A percentile compares a stretch with the other conserved stretches of the same genome.
Evolutionary conservation across 2,329 filamentous ascomycete species (phyloP).

Genomic region (Cytospora chrysosperma): DNA sequence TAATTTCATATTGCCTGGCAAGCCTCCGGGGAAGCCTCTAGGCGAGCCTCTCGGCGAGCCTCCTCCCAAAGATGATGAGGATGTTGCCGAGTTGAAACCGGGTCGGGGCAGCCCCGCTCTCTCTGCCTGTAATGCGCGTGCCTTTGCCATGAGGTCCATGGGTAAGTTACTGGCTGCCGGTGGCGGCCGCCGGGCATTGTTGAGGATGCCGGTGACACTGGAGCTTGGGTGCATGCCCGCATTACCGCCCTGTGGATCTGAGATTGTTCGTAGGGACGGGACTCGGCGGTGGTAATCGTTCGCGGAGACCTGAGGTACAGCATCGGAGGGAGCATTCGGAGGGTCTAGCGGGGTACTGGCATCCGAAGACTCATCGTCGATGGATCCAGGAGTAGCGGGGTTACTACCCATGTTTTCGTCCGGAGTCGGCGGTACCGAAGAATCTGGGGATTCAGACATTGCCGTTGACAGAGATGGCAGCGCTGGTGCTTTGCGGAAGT

Average conservation of each 20-base stretch:
- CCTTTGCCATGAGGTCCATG: constrained; percentile 42
- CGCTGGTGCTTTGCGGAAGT: not conserved
- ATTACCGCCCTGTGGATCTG: constrained; percentile 50
- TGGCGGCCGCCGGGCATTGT: constrained; percentile 57
- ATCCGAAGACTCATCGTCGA: constrained; percentile 44
- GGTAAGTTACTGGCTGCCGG: constrained; percentile 40
- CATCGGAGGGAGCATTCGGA: constrained; percentile 33
- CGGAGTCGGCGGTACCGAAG: constrained; percentile 44
- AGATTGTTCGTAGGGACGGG: constrained; percentile 59
- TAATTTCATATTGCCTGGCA: constrained; percentile 43
- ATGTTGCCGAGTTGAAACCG: constrained; percentile 10
- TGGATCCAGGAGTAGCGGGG: constrained; percentile 44
- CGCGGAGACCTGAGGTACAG: constrained; percentile 23
- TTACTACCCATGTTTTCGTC: constrained; percentile 43
- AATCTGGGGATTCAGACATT: constrained; percentile 33
- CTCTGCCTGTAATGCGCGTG: constrained; percentile 37
- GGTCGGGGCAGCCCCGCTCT: constrained; percentile 32
- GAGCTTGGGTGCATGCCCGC: constrained; percentile 74
- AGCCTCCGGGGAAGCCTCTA: constrained; percentile 40
- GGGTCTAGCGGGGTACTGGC: constrained; percentile 49
- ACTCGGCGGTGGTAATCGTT: constrained; percentile 48
- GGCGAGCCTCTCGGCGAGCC: constrained; percentile 31
- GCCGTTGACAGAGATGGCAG: constrained; percentile 2
- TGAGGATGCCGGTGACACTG: constrained; percentile 77
- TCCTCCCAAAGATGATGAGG: constrained; percentile 34